Evolutionary conservation across 2,329 filamentous ascomycete species (phyloP), one percentile per base, ranked within the genome.

Genomic region (Trichoderma citrinoviride): DNA sequence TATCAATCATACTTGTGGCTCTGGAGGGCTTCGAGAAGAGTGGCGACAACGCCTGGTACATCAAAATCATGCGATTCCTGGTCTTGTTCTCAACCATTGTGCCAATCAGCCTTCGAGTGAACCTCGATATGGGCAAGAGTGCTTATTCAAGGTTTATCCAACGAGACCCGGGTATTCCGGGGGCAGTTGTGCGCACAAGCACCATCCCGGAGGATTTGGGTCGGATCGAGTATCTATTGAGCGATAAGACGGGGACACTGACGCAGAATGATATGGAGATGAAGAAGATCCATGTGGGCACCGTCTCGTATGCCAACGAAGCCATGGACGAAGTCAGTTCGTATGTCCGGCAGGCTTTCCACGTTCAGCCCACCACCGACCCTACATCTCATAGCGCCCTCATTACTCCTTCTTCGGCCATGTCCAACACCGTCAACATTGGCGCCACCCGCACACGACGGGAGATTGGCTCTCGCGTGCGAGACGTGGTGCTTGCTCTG

Each of bases 81-180:
- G 96, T 99, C 67, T 82, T 99, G 1, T 99, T 99, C 81, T 98
- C 94, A n/a, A 98, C 94, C 0, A 99, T 99, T 72, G 96, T 99
- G 27, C 95, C 95, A 1, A 97, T 99, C 77, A 96, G 93, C 78
- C 82, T 99, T 70, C 90, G 95, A 57, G 95, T 99, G 70, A 99
- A 99, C 74, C 82, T 99, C 19, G 95, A 99, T 74, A 90, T 99
- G 86, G 96, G 94, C 44, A 99, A 99, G 78, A 94, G 91, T 63
- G 92, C 95, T 2, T 99, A 97, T 77, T 96, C 93, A 8, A 91
- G 90, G 79, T 97, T 97, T 73, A 99, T 99, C 65, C 93, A 99
- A 74, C 85, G 89, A 55, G 95, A 99, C 72, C 83, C 90, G 44
- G 94, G 90, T 21, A 99, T 99, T 66, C 89, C 91, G 6, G 95